phyloP scores from a whole-genome alignment of 2,329 filamentous ascomycete species.

The Cladosporium oxysporum region DNA sequence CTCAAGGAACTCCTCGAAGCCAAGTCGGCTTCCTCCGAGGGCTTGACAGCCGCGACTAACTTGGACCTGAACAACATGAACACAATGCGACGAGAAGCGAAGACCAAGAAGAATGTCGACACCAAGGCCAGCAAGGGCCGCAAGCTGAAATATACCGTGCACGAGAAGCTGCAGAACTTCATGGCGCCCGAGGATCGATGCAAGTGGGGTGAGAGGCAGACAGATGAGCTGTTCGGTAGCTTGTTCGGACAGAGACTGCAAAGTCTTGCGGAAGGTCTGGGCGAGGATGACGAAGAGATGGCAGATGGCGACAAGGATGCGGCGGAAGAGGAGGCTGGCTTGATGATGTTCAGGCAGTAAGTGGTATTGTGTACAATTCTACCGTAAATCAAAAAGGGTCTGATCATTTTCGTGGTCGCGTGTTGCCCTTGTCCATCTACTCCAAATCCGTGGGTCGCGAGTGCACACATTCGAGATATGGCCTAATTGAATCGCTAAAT shows the following conservation, averaged over 20 bases:
- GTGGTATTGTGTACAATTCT: background rate
- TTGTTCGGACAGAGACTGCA: constrained; percentile 49
- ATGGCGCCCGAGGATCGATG: constrained; percentile 89
- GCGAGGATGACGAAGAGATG: constrained; percentile 43
- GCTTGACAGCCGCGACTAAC: constrained; percentile 47
- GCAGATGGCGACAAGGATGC: constrained; percentile 29
- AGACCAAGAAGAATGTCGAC: constrained; percentile 84
- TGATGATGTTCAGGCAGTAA: constrained; percentile 36
- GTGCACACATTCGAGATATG: background rate
- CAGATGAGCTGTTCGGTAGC: constrained; percentile 62
- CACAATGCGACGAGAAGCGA: constrained; percentile 67
- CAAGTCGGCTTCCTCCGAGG: constrained; percentile 62
- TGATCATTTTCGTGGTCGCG: no score
- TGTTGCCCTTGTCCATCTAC: no score
- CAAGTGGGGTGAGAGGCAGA: constrained; percentile 76
- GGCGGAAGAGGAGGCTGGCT: constrained; percentile 35
- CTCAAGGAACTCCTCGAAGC: constrained; percentile 93
- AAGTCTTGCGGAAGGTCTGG: constrained; percentile 49
- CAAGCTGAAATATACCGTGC: constrained; percentile 90
- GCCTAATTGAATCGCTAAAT: no score
- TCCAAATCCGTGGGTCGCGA: no score
- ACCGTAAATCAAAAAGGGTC: background rate
- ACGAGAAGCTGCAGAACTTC: constrained; percentile 97
- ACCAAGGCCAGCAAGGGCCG: constrained; percentile 93
- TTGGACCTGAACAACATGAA: constrained; percentile 36